Evolutionary conservation across 257 asterid genomes (phyloP), one percentile per base, ranked within the genome.

Genomic region (Fraxinus americana): DNA sequence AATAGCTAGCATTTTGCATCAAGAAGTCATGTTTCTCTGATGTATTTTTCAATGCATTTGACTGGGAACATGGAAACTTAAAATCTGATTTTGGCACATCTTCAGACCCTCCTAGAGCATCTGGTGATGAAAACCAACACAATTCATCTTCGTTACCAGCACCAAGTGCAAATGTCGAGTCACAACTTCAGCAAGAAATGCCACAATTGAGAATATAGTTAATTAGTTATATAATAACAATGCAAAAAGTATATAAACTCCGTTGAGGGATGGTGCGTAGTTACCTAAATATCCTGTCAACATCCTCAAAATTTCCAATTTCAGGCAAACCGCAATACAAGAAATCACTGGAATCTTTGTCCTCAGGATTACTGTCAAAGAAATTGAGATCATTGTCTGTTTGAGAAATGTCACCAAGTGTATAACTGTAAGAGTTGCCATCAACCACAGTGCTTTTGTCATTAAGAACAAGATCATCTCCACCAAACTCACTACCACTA

Each of bases 231-330:
- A 32, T 32, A 69, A 67, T 57, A 65, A 54, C 43, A 82, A 74
- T 74, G 72, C 32, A 73, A 82, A 59, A n/a, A 17, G 19, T n/a
- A 21, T 30, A 9, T 61, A 70, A 61, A 11, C 38, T 32, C 73
- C 34, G 67, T 41, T 61, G 39, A 57, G 43, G 70, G 10, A 17
- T 50, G 25, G 25, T 19, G 36, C 74, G 76, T 11, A 74, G 83
- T 12, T 91, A 93, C 98, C 97, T 87, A 83, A 95, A 90, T 87
- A 93, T 90, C 88, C 87, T 85, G 84, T 93, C 97, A 71, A 91
- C 94, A 74, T 92, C 98, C 76, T 91, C 99, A 74, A 95, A 95
- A 83, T 89, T 91, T 78, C 87, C 96, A 75, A 93, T 87, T 73
- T 93, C 97, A 73, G 97, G 89, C 97, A 95, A 95, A 78, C 82